These are phyloP conservation scores for Curvularia lunata DNA, from an alignment of 2,329 filamentous ascomycete species.

Conservation along the genomic window DNA sequence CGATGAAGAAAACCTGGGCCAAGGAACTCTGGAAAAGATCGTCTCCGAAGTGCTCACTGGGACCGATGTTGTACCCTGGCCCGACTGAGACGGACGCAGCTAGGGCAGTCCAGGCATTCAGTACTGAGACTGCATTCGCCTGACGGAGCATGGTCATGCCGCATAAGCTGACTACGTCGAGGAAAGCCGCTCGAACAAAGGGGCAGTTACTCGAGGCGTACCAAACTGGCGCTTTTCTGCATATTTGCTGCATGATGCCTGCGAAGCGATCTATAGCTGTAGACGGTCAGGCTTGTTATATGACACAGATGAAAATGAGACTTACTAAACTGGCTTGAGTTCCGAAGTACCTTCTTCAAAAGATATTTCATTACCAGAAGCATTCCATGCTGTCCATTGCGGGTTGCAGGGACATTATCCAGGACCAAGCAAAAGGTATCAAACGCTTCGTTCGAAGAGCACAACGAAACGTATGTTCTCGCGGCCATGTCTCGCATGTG, in stretches of 20 bases:
- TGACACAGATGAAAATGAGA: not conserved
- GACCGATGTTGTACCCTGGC: conserved; percentile 24
- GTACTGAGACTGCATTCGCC: conserved; percentile 23
- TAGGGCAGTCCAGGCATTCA: conserved; percentile 32
- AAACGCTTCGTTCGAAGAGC: conserved; percentile 31
- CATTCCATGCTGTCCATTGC: conserved; percentile 42
- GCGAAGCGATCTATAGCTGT: conserved; percentile 26
- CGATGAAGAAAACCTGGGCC: conserved; percentile 34
- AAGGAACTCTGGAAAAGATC: conserved; percentile 30
- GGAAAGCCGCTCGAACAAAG: conserved; percentile 44
- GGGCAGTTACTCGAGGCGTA: conserved; percentile 36
- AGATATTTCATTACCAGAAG: conserved; percentile 44
- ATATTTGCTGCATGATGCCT: conserved; percentile 28
- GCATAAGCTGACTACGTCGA: conserved; percentile 45
- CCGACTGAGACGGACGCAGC: conserved; percentile 28
- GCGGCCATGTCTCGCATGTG: conserved; percentile 83
- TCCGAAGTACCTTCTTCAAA: conserved; percentile 31
- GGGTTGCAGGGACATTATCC: conserved; percentile 12
- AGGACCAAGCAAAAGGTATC: conserved; percentile 32
- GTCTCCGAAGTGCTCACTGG: conserved; percentile 16
- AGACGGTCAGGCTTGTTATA: conserved; percentile 3
- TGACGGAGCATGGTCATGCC: conserved; percentile 31
- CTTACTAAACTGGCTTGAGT: conserved; percentile 20
- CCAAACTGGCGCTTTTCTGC: conserved; percentile 19
- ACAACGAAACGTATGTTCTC: conserved; percentile 63